These are phyloP conservation scores for Ceratocystis eucalypticola DNA, from an alignment of 2,329 filamentous ascomycete genomes.

Conservation along the genomic window DNA sequence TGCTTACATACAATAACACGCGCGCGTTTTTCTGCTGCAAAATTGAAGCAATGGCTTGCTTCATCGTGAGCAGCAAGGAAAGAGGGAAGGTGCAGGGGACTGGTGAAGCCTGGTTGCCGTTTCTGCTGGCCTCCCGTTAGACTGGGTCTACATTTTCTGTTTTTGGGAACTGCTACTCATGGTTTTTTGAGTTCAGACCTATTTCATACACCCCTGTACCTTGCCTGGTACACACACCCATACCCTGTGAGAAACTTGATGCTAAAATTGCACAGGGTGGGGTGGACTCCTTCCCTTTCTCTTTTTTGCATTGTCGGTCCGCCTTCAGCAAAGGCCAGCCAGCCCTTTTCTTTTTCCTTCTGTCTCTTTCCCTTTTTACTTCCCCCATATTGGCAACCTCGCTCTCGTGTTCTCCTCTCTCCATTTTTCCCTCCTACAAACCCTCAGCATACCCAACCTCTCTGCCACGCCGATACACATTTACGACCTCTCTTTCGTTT, in stretches of 20 bases:
- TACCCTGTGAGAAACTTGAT: slow-evolving; percentile 1
- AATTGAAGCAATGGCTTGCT: too few species aligned
- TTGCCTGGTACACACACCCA: neutral
- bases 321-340: slow-evolving; percentile 3
- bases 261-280: slow-evolving; percentile 13
- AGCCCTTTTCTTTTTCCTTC: slow-evolving; percentile 10
- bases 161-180: neutral
- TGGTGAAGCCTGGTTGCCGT: too few species aligned
- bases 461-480: slow-evolving; percentile 10
- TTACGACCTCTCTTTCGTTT: slow-evolving; percentile 1
- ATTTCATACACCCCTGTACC: neutral
- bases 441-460: slow-evolving; percentile 8
- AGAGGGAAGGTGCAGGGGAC: too few species aligned
- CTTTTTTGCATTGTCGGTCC: neutral
- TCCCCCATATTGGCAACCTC: slow-evolving; percentile 19
- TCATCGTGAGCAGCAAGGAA: too few species aligned
- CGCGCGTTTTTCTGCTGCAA: neutral
- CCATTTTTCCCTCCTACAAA: slow-evolving; percentile 18
- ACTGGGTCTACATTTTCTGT: too few species aligned
- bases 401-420: slow-evolving; percentile 19
- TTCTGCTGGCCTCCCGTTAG: too few species aligned
- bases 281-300: too few species aligned
- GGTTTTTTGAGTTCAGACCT: too few species aligned
- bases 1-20: neutral
- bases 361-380: slow-evolving; percentile 12